Conservation (phyloP, 768 basidiomycete genomes). For the Rhodotorula graminis region DNA sequence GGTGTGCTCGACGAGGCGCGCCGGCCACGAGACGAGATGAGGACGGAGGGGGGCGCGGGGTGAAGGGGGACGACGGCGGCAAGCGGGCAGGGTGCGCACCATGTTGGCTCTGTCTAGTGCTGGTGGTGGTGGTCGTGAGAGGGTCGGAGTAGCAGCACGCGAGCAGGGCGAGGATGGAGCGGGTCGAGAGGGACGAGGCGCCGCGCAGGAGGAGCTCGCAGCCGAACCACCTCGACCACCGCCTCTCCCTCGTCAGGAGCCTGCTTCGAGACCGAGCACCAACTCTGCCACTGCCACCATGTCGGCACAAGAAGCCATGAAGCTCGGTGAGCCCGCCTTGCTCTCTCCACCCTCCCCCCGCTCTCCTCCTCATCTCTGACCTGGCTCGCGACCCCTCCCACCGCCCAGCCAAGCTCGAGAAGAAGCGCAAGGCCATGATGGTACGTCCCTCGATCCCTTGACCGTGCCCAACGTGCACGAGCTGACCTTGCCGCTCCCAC, state of each 20-base stretch:
- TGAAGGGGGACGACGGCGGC: background rate
- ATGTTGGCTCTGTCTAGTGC: too few relatives aligned
- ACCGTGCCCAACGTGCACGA: background rate
- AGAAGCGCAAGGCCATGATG: conserved; percentile 40
- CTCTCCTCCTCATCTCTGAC: background rate
- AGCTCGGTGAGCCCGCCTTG: conserved; percentile 11
- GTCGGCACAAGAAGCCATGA: conserved; percentile 19
- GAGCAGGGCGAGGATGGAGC: too few relatives aligned
- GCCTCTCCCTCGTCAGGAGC: too few relatives aligned
- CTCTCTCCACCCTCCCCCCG: background rate
- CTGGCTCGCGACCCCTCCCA: background rate
- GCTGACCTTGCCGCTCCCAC: background rate
- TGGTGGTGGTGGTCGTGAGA: too few relatives aligned
- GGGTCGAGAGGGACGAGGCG: too few relatives aligned
- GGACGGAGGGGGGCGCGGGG: background rate
- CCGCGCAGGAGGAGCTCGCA: too few relatives aligned
- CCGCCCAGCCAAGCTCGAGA: conserved; percentile 32
- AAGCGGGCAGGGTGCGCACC: too few relatives aligned
- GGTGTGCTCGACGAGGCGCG: background rate
- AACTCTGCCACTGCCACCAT: background rate
- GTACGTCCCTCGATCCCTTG: background rate
- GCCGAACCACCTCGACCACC: too few relatives aligned
- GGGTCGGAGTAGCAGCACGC: too few relatives aligned
- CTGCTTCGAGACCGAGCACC: background rate
- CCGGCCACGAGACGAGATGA: background rate